These are phyloP conservation scores for Eucalyptus lansdowneana DNA, from an alignment of 345 rosid species.

Conservation along the genomic window DNA sequence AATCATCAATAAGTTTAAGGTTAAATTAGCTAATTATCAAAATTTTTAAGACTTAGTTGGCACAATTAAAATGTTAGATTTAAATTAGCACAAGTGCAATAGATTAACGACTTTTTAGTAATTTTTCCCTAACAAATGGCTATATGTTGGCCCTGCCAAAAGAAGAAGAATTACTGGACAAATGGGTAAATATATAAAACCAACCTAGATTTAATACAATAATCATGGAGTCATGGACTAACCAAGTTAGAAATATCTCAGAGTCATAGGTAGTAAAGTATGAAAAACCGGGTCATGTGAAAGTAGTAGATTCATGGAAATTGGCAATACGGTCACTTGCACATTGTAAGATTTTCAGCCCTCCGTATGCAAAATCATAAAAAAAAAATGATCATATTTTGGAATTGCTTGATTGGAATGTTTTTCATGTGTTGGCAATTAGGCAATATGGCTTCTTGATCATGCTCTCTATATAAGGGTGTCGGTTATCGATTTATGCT, in stretches of 20 bases:
- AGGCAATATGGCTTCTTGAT: neutral
- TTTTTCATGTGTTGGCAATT: neutral
- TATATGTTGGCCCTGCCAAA: neutral
- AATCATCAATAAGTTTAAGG: no score
- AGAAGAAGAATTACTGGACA: neutral
- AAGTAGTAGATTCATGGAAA: neutral
- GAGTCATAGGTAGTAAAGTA: neutral
- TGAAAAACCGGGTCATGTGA: neutral
- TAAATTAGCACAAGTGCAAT: no score
- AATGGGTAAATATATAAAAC: neutral
- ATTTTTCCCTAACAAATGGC: neutral
- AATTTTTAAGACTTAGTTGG: no score
- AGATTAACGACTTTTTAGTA: no score
- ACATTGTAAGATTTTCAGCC: neutral
- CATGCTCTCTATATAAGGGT: neutral
- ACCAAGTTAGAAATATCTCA: neutral
- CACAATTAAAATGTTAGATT: no score
- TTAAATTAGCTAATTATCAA: no score
- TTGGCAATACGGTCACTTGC: neutral
- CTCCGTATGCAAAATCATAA: neutral
- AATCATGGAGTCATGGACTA: neutral
- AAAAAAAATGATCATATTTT: neutral
- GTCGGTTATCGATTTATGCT: neutral
- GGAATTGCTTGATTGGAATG: neutral
- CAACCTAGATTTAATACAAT: neutral